Percentiles rank a stretch among this genome's conserved stretches.
These are phyloP conservation scores for Mycosphaerella sp. DNA, from an alignment of 2,329 filamentous ascomycete genomes.

Conservation along the genomic window DNA sequence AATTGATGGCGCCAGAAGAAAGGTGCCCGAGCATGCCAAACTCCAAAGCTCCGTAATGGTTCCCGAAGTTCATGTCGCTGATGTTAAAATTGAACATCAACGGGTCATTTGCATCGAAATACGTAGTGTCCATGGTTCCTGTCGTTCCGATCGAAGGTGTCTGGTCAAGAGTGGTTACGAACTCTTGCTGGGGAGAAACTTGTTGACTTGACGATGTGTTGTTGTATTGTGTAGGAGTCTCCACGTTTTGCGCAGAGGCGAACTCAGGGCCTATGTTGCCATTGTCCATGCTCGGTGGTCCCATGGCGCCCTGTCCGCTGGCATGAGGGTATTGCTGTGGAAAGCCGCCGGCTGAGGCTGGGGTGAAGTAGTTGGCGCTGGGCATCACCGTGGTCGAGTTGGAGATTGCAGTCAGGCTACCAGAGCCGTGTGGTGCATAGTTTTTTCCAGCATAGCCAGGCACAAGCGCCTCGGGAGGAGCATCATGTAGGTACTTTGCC, in stretches of 20 bases:
- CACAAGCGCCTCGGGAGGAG: conserved; percentile 78
- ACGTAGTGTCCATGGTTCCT: conserved; percentile 47
- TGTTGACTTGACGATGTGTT: conserved; percentile 51
- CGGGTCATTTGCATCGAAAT: conserved; percentile 89
- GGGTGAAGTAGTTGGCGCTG: conserved; percentile 41
- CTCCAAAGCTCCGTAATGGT: conserved; percentile 90
- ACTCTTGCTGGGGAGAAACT: conserved; percentile 38
- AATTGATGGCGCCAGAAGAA: conserved; percentile 66
- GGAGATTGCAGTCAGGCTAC: conserved; percentile 19
- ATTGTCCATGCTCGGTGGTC: conserved; percentile 39
- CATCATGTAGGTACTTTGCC: conserved; percentile 97
- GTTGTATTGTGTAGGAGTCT: conserved; percentile 64
- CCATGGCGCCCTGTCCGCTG: conserved; percentile 33
- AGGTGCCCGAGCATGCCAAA: conserved; percentile 96
- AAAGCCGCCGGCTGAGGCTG: conserved; percentile 36
- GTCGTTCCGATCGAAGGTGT: conserved; percentile 35
- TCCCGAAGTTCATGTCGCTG: conserved; percentile 89
- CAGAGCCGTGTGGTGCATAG: conserved; percentile 42
- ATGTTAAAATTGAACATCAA: conserved; percentile 94
- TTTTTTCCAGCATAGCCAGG: conserved; percentile 71
- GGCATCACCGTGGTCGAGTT: conserved; percentile 22
- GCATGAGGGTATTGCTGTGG: conserved; percentile 35
- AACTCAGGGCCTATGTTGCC: conserved; percentile 45
- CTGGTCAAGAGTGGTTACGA: conserved; percentile 45
- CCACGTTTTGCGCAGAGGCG: conserved; percentile 51